Conservation (phyloP, 1,284 basidiomycete species). For the Vanrija sp. region DNA sequence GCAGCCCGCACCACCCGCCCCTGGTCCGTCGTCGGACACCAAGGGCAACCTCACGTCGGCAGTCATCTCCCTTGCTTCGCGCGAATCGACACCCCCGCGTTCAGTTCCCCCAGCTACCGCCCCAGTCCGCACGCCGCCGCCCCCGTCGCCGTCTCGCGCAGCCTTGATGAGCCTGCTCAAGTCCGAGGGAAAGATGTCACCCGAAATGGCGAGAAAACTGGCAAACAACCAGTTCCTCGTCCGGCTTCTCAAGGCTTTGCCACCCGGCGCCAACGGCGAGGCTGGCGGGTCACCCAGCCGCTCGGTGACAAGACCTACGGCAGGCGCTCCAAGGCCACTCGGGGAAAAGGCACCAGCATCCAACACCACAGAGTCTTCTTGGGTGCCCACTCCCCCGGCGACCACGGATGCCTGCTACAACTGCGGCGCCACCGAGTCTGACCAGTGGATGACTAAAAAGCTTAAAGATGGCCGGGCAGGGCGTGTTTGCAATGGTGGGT, state of each 20-base stretch:
- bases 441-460: constrained; percentile 40
- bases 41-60: not conserved
- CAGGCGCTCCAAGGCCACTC: too few relatives aligned
- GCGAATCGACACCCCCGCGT: not conserved
- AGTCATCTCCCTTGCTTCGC: too few relatives aligned
- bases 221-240: constrained; percentile 37
- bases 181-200: constrained; percentile 40
- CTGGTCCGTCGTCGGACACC: not conserved
- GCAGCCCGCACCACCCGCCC: not conserved
- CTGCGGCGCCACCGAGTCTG: constrained; percentile 37
- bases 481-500: constrained; percentile 45
- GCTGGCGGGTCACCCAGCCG: too few relatives aligned
- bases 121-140: constrained; percentile 29
- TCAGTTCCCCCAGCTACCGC: not conserved
- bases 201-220: constrained; percentile 35
- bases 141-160: constrained; percentile 38
- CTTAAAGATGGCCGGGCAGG: constrained; percentile 34
- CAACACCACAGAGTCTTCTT: not conserved
- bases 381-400: not conserved
- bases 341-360: not conserved
- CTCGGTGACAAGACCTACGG: too few relatives aligned
- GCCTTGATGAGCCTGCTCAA: constrained; percentile 36
- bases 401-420: constrained; percentile 31
- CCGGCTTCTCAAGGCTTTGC: constrained; percentile 38
- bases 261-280: constrained; percentile 7